A percentile compares a stretch with the other conserved stretches of the same genome.
Evolutionary conservation across 768 basidiomycete species (phyloP).

Genomic region (Kwoniella sp.): DNA sequence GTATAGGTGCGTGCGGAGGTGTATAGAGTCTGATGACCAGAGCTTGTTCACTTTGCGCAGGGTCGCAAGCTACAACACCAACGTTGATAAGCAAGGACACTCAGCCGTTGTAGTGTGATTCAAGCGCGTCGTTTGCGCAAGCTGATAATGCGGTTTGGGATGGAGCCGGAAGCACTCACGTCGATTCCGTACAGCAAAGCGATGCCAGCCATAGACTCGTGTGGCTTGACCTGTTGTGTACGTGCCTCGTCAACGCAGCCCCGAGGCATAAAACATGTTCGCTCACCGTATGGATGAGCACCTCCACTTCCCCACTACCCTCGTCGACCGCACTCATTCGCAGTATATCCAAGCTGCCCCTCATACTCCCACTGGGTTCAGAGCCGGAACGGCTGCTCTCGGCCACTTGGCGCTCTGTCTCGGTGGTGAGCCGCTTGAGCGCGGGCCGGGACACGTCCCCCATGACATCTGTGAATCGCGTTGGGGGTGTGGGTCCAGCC

Average conservation of each 20-base stretch:
- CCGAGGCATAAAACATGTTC: too few species aligned
- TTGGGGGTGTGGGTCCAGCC: slow-evolving; percentile 8
- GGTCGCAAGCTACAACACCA: slow-evolving; percentile 56
- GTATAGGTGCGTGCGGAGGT: slow-evolving; percentile 74
- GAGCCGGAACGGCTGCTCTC: slow-evolving; percentile 32
- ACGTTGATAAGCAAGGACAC: background rate
- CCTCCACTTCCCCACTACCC: slow-evolving; percentile 44
- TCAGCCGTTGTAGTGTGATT: background rate
- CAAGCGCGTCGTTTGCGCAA: background rate
- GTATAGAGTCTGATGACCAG: slow-evolving; percentile 89
- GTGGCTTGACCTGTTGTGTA: slow-evolving; percentile 59
- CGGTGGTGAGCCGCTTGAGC: slow-evolving; percentile 38
- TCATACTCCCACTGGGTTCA: slow-evolving; percentile 24
- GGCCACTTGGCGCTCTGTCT: slow-evolving; percentile 41
- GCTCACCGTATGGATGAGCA: slow-evolving; percentile 51
- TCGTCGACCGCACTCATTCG: slow-evolving; percentile 25
- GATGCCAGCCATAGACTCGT: slow-evolving; percentile 79
- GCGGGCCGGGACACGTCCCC: slow-evolving; percentile 30
- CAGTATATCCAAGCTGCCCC: slow-evolving; percentile 39
- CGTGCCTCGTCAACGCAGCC: too few species aligned
- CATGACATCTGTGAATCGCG: background rate
- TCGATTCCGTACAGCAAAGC: slow-evolving; percentile 84
- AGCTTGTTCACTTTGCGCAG: slow-evolving; percentile 84
- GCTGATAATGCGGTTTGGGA: background rate
- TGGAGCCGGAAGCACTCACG: slow-evolving; percentile 49